Percentiles rank a stretch among this genome's conserved stretches.
phyloP scores from a whole-genome alignment of 305 asterid species.

The Fraxinus sp. region DNA sequence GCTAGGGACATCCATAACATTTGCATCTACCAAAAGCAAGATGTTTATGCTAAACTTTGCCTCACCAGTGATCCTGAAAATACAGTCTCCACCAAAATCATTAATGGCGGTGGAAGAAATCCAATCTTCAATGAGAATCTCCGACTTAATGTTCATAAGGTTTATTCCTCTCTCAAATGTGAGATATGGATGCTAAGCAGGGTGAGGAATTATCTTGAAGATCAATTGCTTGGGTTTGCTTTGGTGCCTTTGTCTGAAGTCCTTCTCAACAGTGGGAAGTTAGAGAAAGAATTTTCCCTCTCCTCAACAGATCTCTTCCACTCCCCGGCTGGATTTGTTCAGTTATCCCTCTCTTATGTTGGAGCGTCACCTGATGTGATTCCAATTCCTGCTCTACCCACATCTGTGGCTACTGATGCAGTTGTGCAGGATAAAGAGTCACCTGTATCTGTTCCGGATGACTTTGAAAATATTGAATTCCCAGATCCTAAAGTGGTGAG shows the following conservation, averaged over 20 bases:
- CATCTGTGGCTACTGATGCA: slow-evolving; percentile 35
- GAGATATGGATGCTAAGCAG: slow-evolving; percentile 99
- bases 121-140: slow-evolving; percentile 79
- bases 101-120: slow-evolving; percentile 86
- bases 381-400: slow-evolving; percentile 46
- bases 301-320: slow-evolving; percentile 94
- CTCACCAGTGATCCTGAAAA: slow-evolving; percentile 80
- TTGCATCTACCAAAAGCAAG: slow-evolving; percentile 95
- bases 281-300: slow-evolving; percentile 80
- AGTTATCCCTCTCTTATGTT: slow-evolving; percentile 58
- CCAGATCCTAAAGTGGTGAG: slow-evolving; percentile 84
- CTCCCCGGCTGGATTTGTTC: slow-evolving; percentile 95
- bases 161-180: slow-evolving; percentile 77
- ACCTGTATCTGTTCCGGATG: slow-evolving; percentile 36
- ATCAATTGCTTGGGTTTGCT: slow-evolving; percentile 91
- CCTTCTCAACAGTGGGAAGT: slow-evolving; percentile 54
- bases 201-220: slow-evolving; percentile 89
- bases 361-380: slow-evolving; percentile 76
- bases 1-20: slow-evolving; percentile 95
- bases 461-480: slow-evolving; percentile 80
- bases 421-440: slow-evolving; percentile 38
- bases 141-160: slow-evolving; percentile 49
- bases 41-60: slow-evolving; percentile 89
- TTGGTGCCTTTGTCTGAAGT: slow-evolving; percentile 85
- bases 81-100: slow-evolving; percentile 64